A percentile compares a stretch with the other conserved stretches of the same genome.
These are phyloP conservation scores for Acorus calamus DNA, from an alignment of 106 monocot species.

Conservation along the genomic window DNA sequence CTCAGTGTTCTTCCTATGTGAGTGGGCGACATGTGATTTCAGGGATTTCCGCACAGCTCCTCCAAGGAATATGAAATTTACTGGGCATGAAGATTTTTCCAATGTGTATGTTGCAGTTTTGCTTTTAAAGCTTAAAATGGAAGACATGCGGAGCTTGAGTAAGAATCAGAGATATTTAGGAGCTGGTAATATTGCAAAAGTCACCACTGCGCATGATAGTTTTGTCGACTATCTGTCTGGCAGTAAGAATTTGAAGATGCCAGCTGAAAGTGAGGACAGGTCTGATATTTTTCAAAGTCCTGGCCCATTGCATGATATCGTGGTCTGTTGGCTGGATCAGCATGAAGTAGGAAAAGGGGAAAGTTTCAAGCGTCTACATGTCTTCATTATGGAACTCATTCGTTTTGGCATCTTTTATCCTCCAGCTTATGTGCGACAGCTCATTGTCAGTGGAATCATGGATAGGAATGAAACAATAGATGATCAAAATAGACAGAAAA, in stretches of 20 bases:
- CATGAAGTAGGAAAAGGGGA: slow-evolving; percentile 63
- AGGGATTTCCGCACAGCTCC: slow-evolving; percentile 47
- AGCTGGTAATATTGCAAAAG: slow-evolving; percentile 2
- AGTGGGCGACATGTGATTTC: slow-evolving; percentile 97
- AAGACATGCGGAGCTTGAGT: slow-evolving; percentile 29
- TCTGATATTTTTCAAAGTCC: slow-evolving; percentile 60
- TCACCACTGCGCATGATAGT: slow-evolving; percentile 30
- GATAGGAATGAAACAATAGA: slow-evolving; percentile 39
- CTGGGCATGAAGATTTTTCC: slow-evolving; percentile 74
- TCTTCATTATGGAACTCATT: slow-evolving; percentile 73
- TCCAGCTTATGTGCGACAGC: slow-evolving; percentile 85
- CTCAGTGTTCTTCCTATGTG: slow-evolving; percentile 80
- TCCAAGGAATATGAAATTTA: slow-evolving; percentile 42
- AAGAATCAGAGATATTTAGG: slow-evolving; percentile 12
- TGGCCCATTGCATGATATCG: slow-evolving; percentile 84
- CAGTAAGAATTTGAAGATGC: slow-evolving; percentile 17
- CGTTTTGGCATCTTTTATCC: slow-evolving; percentile 82
- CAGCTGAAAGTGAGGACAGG: slow-evolving; percentile 16
- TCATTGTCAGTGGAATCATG: slow-evolving; percentile 91
- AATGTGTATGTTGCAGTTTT: slow-evolving; percentile 68
- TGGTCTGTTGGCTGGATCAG: slow-evolving; percentile 95
- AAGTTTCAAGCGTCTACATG: slow-evolving; percentile 58
- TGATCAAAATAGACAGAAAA: slow-evolving; percentile 52
- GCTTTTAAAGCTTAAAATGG: slow-evolving; percentile 73
- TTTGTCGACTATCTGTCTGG: slow-evolving; percentile 21